A percentile compares a stretch with the other conserved stretches of the same genome.
These are phyloP conservation scores for Isatis tinctoria DNA, from an alignment of 345 rosid species.

Conservation along the genomic window DNA sequence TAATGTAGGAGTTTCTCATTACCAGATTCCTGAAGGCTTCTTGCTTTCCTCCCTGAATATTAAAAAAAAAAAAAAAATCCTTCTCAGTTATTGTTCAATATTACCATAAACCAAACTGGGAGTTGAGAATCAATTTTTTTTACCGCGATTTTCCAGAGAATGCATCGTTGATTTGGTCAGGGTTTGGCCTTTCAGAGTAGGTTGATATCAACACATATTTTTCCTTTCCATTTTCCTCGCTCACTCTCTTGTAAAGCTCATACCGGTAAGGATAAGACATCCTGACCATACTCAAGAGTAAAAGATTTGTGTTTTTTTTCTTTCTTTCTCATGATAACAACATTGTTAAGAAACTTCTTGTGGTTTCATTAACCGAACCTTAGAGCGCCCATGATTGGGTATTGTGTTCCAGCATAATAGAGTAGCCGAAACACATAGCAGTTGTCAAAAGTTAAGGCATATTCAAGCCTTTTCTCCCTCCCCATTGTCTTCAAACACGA, in stretches of 20 bases:
- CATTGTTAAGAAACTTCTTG: not conserved
- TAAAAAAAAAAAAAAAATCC: no score
- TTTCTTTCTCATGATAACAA: not conserved
- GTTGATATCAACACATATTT: constrained; percentile 57
- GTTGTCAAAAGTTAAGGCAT: constrained; percentile 79
- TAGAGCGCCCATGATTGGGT: constrained; percentile 96
- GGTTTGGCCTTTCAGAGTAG: constrained; percentile 53
- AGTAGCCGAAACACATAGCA: constrained; percentile 90
- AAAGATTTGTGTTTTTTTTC: not conserved
- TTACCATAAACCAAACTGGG: not conserved
- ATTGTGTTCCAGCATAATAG: constrained; percentile 85
- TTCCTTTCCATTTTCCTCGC: constrained; percentile 48
- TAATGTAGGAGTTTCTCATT: constrained; percentile 16
- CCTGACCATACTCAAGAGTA: constrained; percentile 34
- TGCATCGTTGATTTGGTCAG: constrained; percentile 69
- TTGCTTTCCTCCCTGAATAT: constrained; percentile 47
- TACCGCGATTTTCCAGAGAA: constrained; percentile 67
- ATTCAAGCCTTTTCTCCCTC: constrained; percentile 79
- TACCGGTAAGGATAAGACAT: constrained; percentile 62
- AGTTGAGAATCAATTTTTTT: not conserved
- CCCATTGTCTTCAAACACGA: constrained; percentile 70
- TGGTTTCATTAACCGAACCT: constrained; percentile 24
- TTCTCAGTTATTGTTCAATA: not conserved
- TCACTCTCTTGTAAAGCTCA: constrained; percentile 79
- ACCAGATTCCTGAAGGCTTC: constrained; percentile 70